Base-by-base conservation (phyloP, 176 grass and related monocot species). In the Ensete glaucum region DNA sequence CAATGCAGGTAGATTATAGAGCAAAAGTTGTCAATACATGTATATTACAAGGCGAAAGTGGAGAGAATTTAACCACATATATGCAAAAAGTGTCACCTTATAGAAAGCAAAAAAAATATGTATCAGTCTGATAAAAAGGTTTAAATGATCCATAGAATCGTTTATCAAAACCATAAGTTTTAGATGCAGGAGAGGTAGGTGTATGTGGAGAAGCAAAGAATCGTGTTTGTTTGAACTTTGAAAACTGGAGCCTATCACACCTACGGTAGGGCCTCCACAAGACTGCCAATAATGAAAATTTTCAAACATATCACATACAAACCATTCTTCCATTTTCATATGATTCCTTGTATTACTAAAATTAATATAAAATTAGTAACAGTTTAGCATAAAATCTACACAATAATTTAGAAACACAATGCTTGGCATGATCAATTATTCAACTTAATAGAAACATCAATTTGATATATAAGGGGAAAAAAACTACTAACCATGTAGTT, bases 401-500 rank as follows among this genome's bases (percentile, higher is more conserved):
- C 1, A 27, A 69, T 19, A 19, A 49, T 69, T 50, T 1, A 69
- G 16, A 50, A 69, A 48, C 19, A 49, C 34, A 64, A 64, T 25
- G 3, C 27, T 64, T 1, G 49, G 29, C n/a, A 50, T 50, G 67
- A 70, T 50, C 15, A 70, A 17, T 2, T 70, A 50, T 70, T 70
- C 19, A 21, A 23, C 10, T n/a, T 50, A 52, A 21, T 12, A 77
- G 63, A 74, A 69, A 50, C 51, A 69, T 69, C 52, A 54, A 71
- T 76, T 16, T 63, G 62, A 48, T 43, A 69, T 11, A 65, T 55
- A 65, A 26, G 6, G 2, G 14, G 59, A 73, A 78, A 16, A 80
- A 58, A 64, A 62, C 2, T 77, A 53, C 78, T 64, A 80, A 98
- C 95, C 95, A 87, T 91, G 84, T 64, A 82, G 80, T 56, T 89